Evolutionary conservation across 768 basidiomycete species (phyloP), one percentile per base, ranked within the genome.

Genomic region (Suillus subluteus): DNA sequence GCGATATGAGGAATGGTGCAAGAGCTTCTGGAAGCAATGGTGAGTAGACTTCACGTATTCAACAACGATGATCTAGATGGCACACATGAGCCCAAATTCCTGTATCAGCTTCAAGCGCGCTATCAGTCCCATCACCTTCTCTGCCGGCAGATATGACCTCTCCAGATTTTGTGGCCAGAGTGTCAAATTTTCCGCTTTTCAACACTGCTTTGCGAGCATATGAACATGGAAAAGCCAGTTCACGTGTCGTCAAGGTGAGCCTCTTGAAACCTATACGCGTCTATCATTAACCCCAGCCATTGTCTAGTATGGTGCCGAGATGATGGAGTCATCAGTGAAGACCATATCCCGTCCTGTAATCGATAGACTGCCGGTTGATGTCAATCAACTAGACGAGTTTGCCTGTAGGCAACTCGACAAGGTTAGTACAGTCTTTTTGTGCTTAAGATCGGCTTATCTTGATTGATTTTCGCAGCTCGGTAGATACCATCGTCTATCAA

Each of bases 371-470:
- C 91, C 92, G 12, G 90, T 92, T 58, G 85, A 83, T 66, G 88
- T 91, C 35, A 86, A 84, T 67, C 87, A 89, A 71, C 79, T 96
- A 16, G 95, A 96, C 68, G 93, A 94, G 67, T 95, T 95, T 76
- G 94, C 95, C 2, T 94, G 92, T 74, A 84, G 93, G 66, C 94
- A 96, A 74, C 83, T 96, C 48, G 94, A 96, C 78, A 84, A 88
- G 75, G 91, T 95, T 68, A 73, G 90, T 83, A 18, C 35, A 62
- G 23, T 68, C 61, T 46, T 58, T 40, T 62, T 26, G 52, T 21
- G 41, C 55, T 58, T 37, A 40, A 43, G 23, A 58, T 32, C 12
- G n/a, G 18, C 58, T 61, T 23, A 41, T 50, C 58, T 54, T 55
- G 21, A 16, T 38, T 38, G 11, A 9, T 58, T 41, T 18, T 46